These are phyloP conservation scores for Pulveroboletus sp. DNA, from an alignment of 768 basidiomycete genomes.

Conservation along the genomic window DNA sequence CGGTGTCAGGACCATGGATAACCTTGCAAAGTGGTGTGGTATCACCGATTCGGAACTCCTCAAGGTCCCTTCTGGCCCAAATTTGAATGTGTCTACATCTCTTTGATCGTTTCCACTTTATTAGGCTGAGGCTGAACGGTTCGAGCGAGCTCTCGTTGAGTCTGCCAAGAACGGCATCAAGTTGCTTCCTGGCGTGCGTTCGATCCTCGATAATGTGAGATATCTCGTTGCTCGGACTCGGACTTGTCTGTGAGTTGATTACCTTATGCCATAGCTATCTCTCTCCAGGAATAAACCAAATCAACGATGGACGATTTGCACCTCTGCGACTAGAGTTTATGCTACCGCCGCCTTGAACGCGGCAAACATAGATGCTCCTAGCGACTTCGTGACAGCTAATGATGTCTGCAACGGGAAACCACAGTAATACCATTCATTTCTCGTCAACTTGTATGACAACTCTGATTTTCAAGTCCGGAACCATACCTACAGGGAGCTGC, in stretches of 20 bases:
- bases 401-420: slow-evolving; percentile 85
- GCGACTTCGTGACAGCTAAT: slow-evolving; percentile 79
- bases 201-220: slow-evolving; percentile 55
- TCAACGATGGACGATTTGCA: slow-evolving; percentile 85
- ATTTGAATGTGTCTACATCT: background rate
- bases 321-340: slow-evolving; percentile 77
- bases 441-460: slow-evolving; percentile 2
- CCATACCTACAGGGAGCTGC: slow-evolving; percentile 88
- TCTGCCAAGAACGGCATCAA: slow-evolving; percentile 61
- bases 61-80: slow-evolving; percentile 46
- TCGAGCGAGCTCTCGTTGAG: slow-evolving; percentile 77
- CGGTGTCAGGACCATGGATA: slow-evolving; percentile 83
- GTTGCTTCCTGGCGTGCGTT: slow-evolving; percentile 66
- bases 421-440: slow-evolving; percentile 35
- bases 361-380: slow-evolving; percentile 66
- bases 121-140: slow-evolving; percentile 70
- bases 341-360: slow-evolving; percentile 67
- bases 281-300: slow-evolving; percentile 39
- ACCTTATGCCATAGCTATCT: slow-evolving; percentile 26
- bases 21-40: slow-evolving; percentile 68
- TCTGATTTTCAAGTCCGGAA: slow-evolving; percentile 55
- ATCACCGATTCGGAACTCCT: slow-evolving; percentile 66
- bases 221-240: background rate
- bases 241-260: background rate
- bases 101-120: slow-evolving; percentile 5